These are phyloP conservation scores for Aureobasidium sp. DNA, from an alignment of 2,329 filamentous ascomycete species.

Conservation along the genomic window DNA sequence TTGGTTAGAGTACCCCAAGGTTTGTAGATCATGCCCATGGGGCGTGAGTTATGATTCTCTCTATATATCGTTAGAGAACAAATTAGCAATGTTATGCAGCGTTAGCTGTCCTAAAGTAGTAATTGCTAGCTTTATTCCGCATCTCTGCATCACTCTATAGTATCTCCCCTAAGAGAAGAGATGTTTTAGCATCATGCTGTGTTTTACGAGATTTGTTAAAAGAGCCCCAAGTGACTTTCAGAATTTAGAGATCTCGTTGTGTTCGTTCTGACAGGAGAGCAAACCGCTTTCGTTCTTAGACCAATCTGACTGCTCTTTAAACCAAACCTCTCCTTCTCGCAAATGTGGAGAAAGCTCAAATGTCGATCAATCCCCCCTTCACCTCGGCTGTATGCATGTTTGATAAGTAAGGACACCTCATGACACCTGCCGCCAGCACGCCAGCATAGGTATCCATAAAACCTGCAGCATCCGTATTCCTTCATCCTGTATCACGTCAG, in stretches of 20 bases:
- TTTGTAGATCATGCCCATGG: slow-evolving; percentile 7
- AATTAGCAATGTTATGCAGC: not conserved
- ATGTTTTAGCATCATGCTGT: too few relatives aligned
- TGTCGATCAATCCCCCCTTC: not conserved
- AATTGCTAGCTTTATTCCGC: not conserved
- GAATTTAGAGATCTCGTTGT: too few relatives aligned
- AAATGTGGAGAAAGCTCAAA: not conserved
- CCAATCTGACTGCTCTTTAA: not conserved
- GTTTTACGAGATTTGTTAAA: too few relatives aligned
- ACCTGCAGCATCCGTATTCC: too few relatives aligned
- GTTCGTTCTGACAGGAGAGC: too few relatives aligned
- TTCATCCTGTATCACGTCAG: not conserved
- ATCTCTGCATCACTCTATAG: not conserved
- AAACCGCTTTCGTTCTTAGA: too few relatives aligned
- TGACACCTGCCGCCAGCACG: not conserved
- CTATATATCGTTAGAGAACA: not conserved
- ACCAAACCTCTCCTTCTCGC: too few relatives aligned
- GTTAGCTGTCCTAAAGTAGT: not conserved
- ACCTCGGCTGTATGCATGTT: slow-evolving; percentile 7
- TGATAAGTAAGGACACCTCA: not conserved
- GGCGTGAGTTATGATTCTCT: not conserved
- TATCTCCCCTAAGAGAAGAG: not conserved
- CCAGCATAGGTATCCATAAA: not conserved
- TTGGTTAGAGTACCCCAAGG: not conserved
- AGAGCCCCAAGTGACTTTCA: too few relatives aligned